A percentile compares a stretch with the other conserved stretches of the same genome.
phyloP scores from a whole-genome alignment of 768 basidiomycete genomes.

The Suillus subaureus region DNA sequence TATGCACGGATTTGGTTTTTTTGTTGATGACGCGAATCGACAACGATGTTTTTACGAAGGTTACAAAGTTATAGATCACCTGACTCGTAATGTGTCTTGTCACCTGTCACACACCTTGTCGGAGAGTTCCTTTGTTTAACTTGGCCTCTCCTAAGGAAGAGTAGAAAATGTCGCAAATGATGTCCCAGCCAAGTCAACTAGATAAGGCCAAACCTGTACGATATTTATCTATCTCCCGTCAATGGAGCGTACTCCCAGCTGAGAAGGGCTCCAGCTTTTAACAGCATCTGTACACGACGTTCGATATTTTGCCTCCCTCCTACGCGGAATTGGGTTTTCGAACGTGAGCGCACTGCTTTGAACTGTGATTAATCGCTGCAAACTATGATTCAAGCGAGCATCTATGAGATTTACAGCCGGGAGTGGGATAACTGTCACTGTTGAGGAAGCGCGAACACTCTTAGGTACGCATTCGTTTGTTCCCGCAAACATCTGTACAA shows the following conservation, averaged over 20 bases:
- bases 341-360: constrained; percentile 53
- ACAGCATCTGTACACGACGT: constrained; percentile 79
- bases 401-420: constrained; percentile 65
- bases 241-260: not conserved
- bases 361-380: constrained; percentile 4
- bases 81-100: too few relatives aligned
- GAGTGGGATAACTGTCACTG: constrained; percentile 73
- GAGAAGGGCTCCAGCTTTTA: constrained; percentile 47
- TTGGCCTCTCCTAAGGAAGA: not conserved
- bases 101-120: too few relatives aligned
- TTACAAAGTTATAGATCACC: too few relatives aligned
- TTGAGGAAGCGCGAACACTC: constrained; percentile 84
- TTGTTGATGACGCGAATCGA: too few relatives aligned
- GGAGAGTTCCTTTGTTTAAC: not conserved
- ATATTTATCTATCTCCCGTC: not conserved
- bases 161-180: constrained; percentile 23
- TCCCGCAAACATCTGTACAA: constrained; percentile 11
- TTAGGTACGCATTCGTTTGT: constrained; percentile 53
- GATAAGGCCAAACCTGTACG: constrained; percentile 28
- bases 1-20: too few relatives aligned
- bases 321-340: constrained; percentile 81
- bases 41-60: too few relatives aligned
- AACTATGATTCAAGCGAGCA: constrained; percentile 56
- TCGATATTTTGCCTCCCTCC: constrained; percentile 72
- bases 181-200: constrained; percentile 21